These are phyloP conservation scores for Penicillium sp. DNA, from an alignment of 2,329 filamentous ascomycete species.

Conservation along the genomic window DNA sequence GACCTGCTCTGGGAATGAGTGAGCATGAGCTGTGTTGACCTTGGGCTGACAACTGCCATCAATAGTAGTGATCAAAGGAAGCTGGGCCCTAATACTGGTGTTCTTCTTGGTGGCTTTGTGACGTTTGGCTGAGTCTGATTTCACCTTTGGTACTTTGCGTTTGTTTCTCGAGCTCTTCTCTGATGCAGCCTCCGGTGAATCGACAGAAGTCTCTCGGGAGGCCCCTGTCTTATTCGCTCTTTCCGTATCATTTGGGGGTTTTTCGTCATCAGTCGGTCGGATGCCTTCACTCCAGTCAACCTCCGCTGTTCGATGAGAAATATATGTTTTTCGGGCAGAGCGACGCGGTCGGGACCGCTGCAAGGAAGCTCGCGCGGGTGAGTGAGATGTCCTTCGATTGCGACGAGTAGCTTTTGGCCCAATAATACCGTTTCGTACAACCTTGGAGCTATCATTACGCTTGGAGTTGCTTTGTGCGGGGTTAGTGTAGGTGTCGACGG, in stretches of 20 bases:
- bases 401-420: not conserved
- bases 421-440: not conserved
- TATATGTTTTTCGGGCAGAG: conserved; percentile 25
- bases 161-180: conserved; percentile 12
- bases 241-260: conserved; percentile 5
- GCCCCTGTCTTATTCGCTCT: not conserved
- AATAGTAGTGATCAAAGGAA: conserved; percentile 13
- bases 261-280: conserved; percentile 30
- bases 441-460: not conserved
- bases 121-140: conserved; percentile 15
- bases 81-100: not conserved
- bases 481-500: not conserved
- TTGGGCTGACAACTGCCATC: not conserved
- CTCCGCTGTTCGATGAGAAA: conserved; percentile 16
- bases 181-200: conserved; percentile 18
- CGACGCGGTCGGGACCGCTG: conserved; percentile 21
- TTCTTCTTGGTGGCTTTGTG: conserved; percentile 11
- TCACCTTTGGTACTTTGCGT: conserved; percentile 11
- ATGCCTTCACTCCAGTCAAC: conserved; percentile 41
- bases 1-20: not conserved
- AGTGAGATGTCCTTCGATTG: not conserved
- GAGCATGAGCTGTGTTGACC: not conserved
- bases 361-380: conserved; percentile 25
- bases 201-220: conserved; percentile 19
- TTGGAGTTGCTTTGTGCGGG: not conserved